Percentiles rank a stretch among this genome's conserved stretches.
These are phyloP conservation scores for Turritis glabra DNA, from an alignment of 345 rosid species.

Conservation along the genomic window DNA sequence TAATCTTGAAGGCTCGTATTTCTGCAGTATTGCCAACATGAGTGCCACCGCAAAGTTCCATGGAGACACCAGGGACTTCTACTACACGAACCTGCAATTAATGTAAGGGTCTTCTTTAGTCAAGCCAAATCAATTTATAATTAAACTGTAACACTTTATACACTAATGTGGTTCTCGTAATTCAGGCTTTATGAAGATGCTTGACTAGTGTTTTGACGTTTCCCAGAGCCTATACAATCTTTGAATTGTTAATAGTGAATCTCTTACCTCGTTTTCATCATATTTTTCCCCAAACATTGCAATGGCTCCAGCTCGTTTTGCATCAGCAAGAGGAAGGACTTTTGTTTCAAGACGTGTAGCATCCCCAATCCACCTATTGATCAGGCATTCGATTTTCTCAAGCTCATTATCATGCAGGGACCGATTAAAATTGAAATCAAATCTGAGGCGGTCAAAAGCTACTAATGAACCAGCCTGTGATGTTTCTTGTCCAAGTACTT, in stretches of 20 bases:
- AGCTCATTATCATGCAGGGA: conserved; percentile 69
- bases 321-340: conserved; percentile 78
- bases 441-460: conserved; percentile 94
- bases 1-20: conserved; percentile 86
- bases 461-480: conserved; percentile 98
- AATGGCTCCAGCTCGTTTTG: conserved; percentile 86
- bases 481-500: conserved; percentile 79
- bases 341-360: conserved; percentile 73
- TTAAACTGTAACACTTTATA: not conserved
- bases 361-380: conserved; percentile 86
- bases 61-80: conserved; percentile 96
- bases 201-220: not conserved
- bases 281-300: conserved; percentile 99
- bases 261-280: conserved; percentile 67
- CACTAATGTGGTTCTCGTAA: not conserved
- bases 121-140: conserved; percentile 17
- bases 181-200: not conserved
- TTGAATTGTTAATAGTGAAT: not conserved
- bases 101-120: not conserved
- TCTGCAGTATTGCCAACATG: conserved; percentile 89
- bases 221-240: not conserved
- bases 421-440: conserved; percentile 86
- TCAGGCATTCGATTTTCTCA: conserved; percentile 67
- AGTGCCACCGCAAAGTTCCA: conserved; percentile 99
- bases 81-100: conserved; percentile 83